Base-by-base conservation (phyloP, 2,329 filamentous ascomycete genomes). In the Hypoxylon sp. region DNA sequence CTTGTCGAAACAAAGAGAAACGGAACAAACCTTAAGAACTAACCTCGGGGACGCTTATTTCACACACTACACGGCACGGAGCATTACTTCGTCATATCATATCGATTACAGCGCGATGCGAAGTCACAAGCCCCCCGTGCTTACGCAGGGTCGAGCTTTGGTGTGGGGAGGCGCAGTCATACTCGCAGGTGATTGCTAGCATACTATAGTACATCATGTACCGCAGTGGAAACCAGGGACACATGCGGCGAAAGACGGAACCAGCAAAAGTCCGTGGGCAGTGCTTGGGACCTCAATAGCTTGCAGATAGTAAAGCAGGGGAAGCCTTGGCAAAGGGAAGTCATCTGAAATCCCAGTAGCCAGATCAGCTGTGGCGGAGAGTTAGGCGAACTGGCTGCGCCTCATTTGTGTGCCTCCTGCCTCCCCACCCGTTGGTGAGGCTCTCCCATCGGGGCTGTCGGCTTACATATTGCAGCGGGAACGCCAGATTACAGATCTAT, bases 131-230 rank as follows among this genome's bases (percentile, higher is more conserved):
- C 46, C 48, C 24, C 49, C 34, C 43, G 48, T 47, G 48, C 59
- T 59, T 59, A 59, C 60, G 56, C 37, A 60, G 28, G 46, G 54
- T 30, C 48, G 22, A 32, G 39, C 6, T 51, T 37, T 48, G 48
- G n/a, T 34, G 37, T 48, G 39, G n/a, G 37, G 62, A 55, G 64
- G 64, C 61, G 61, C 64, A 67, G 64, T 55, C 61, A 48, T 56
- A 54, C 57, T 64, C 37, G 64, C 57, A 59, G 57, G 13, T 46
- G 19, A 46, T 22, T 24, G 43, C 43, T 46, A 26, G 4, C 20
- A 5, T 26, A 6, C n/a, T n/a, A n/a, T n/a, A 6, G 22, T 13
- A 22, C 22, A 15, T 17, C n/a, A 43, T 26, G 17, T 37, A 37
- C 11, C 32, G 3, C n/a, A n/a, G n/a, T n/a, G n/a, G n/a, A 11